These are phyloP conservation scores for Ensete glaucum DNA, from an alignment of 176 grass and related monocot genomes.

Conservation along the genomic window DNA sequence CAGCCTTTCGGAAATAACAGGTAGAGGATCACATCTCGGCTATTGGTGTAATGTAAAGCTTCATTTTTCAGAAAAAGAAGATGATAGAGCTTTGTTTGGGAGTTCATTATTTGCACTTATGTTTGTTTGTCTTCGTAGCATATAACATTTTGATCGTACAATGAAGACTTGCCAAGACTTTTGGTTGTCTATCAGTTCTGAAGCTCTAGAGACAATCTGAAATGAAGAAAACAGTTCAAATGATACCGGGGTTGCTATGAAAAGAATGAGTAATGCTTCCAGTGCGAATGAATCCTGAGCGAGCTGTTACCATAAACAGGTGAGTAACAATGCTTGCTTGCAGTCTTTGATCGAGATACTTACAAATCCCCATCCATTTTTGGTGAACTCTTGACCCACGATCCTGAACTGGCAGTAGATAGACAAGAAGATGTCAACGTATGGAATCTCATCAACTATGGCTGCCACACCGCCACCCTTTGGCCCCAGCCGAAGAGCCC, in stretches of 20 bases:
- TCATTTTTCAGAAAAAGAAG: too few relatives aligned
- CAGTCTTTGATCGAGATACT: background rate
- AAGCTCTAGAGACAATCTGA: too few relatives aligned
- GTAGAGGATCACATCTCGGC: too few relatives aligned
- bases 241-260: background rate
- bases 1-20: too few relatives aligned
- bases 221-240: background rate
- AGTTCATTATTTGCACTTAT: background rate
- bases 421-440: conserved; percentile 9
- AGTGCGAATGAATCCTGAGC: background rate
- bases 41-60: too few relatives aligned
- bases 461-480: conserved; percentile 14
- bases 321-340: background rate
- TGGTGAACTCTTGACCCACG: conserved; percentile 19
- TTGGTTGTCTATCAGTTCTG: too few relatives aligned
- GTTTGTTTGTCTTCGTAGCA: background rate
- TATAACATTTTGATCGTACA: background rate
- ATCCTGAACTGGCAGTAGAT: conserved; percentile 11
- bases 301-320: background rate
- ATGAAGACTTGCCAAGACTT: background rate
- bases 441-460: conserved; percentile 17
- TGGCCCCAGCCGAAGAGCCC: conserved; percentile 5
- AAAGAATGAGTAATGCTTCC: background rate
- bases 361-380: conserved; percentile 22
- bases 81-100: background rate